These are phyloP conservation scores for Ceratocystis variospora DNA, from an alignment of 2,329 filamentous ascomycete genomes.

Conservation along the genomic window DNA sequence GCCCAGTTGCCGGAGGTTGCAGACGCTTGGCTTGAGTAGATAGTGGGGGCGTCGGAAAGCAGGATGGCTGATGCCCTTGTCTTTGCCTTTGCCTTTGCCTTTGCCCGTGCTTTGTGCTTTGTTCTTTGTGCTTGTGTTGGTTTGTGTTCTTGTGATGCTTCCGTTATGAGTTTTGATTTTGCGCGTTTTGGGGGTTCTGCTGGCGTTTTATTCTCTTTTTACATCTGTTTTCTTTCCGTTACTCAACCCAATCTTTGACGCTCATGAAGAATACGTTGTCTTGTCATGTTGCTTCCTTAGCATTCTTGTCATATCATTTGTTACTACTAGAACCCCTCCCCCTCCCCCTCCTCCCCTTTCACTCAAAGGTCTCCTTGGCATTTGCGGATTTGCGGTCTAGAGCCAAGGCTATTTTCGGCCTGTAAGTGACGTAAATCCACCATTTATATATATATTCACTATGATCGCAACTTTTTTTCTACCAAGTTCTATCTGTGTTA, in stretches of 20 bases:
- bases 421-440: background rate
- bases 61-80: background rate
- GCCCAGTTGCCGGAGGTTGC: conserved; percentile 40
- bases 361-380: too few species aligned
- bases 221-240: background rate
- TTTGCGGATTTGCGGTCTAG: too few species aligned
- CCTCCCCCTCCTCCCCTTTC: background rate
- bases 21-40: conserved; percentile 28
- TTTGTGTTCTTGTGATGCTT: background rate
- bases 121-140: background rate
- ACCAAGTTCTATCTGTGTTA: too few species aligned
- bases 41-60: conserved; percentile 9
- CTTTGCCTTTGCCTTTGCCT: background rate
- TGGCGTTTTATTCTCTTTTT: background rate
- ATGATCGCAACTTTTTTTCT: background rate
- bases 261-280: background rate
- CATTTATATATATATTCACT: background rate
- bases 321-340: background rate
- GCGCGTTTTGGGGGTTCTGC: background rate
- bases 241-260: background rate
- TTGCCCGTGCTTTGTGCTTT: background rate
- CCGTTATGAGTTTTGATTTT: background rate
- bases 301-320: background rate
- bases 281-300: background rate
- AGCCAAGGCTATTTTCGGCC: background rate